A percentile compares a stretch with the other conserved stretches of the same genome.
Conservation (phyloP, 73 alveolate genomes). For the Urostyla sp. region DNA sequence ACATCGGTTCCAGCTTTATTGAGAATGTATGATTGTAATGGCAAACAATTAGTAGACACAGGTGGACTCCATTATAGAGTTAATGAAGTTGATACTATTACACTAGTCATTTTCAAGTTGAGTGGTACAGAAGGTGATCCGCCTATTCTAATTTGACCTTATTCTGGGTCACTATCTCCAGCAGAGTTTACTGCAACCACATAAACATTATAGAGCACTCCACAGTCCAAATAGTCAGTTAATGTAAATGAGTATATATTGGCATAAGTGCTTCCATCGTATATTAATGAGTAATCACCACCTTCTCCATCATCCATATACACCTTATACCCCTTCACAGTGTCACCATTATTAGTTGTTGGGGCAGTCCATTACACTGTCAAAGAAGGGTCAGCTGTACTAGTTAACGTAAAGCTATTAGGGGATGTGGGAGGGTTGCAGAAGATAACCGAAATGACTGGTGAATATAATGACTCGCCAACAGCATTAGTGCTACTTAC, state of each 20-base stretch:
- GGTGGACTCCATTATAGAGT: slow-evolving; percentile 77
- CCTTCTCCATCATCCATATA: slow-evolving; percentile 72
- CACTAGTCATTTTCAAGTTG: slow-evolving; percentile 19
- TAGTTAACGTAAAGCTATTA: slow-evolving; percentile 38
- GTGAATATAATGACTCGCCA: slow-evolving; percentile 64
- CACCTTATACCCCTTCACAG: slow-evolving; percentile 68
- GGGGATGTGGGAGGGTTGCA: slow-evolving; percentile 68
- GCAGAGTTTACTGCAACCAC: slow-evolving; percentile 62
- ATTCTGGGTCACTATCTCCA: slow-evolving; percentile 54
- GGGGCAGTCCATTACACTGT: slow-evolving; percentile 69
- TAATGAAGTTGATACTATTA: slow-evolving; percentile 39
- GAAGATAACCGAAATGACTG: slow-evolving; percentile 52
- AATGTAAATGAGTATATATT: slow-evolving; percentile 19
- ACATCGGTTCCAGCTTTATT: slow-evolving; percentile 43
- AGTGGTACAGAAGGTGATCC: slow-evolving; percentile 58
- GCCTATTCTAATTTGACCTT: slow-evolving; percentile 55
- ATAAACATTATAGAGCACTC: slow-evolving; percentile 37
- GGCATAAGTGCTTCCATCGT: slow-evolving; percentile 62
- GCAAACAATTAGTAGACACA: slow-evolving; percentile 69
- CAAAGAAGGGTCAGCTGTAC: slow-evolving; percentile 47
- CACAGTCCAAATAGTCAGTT: slow-evolving; percentile 47
- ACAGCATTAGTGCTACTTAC: slow-evolving; percentile 67
- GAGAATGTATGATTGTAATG: slow-evolving; percentile 61
- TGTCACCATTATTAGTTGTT: slow-evolving; percentile 59
- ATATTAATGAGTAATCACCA: slow-evolving; percentile 65